Evolutionary conservation across 2,329 filamentous ascomycete species (phyloP).

Genomic region (Talaromyces sp.): DNA sequence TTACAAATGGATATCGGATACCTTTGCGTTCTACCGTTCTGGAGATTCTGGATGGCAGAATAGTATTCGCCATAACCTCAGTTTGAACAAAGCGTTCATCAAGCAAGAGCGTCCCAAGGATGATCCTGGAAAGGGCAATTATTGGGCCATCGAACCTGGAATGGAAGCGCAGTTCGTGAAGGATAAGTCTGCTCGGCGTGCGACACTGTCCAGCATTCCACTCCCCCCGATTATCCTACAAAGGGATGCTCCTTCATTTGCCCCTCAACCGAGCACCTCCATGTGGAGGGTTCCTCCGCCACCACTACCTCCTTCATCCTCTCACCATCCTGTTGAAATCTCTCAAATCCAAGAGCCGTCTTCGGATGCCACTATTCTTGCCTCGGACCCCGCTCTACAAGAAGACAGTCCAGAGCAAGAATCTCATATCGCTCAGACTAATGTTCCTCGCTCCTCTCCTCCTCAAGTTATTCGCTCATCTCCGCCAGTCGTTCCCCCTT

Average conservation of each 20-base stretch:
- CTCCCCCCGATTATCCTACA: slow-evolving; percentile 32
- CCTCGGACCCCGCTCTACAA: slow-evolving; percentile 62
- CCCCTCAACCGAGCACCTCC: slow-evolving; percentile 31
- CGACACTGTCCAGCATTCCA: slow-evolving; percentile 45
- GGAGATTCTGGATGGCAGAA: slow-evolving; percentile 95
- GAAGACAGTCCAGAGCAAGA: slow-evolving; percentile 51
- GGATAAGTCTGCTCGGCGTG: slow-evolving; percentile 63
- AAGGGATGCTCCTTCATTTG: slow-evolving; percentile 28
- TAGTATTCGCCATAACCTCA: slow-evolving; percentile 96
- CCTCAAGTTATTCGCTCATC: slow-evolving; percentile 74
- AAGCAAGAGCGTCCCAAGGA: slow-evolving; percentile 96
- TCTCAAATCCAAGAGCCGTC: slow-evolving; percentile 55
- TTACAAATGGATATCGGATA: slow-evolving; percentile 99
- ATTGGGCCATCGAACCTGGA: slow-evolving; percentile 90
- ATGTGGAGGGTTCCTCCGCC: slow-evolving; percentile 35
- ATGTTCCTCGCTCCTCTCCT: slow-evolving; percentile 44
- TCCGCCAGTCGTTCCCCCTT: slow-evolving; percentile 66
- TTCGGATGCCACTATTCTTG: slow-evolving; percentile 73
- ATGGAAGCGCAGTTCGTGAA: slow-evolving; percentile 87
- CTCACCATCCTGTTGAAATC: slow-evolving; percentile 19
- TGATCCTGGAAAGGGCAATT: slow-evolving; percentile 95
- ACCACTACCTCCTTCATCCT: slow-evolving; percentile 18
- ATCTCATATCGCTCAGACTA: slow-evolving; percentile 26
- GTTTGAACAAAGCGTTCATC: slow-evolving; percentile 92
- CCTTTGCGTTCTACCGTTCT: slow-evolving; percentile 80